Base-by-base conservation (phyloP, 352 stramenopile species). In the Phytopythium ostracodes region DNA sequence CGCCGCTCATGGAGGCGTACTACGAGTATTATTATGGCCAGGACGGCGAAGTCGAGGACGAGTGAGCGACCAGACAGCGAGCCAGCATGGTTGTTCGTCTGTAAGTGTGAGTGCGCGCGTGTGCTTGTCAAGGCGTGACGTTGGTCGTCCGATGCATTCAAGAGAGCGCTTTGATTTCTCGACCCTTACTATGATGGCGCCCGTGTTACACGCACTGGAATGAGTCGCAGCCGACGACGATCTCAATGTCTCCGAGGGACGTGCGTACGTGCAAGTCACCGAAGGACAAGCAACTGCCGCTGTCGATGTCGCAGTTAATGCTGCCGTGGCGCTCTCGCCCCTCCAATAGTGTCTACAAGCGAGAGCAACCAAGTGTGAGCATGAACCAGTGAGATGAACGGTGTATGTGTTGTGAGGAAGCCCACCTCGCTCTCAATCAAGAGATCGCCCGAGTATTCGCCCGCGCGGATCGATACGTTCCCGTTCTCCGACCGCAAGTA, bases 1-100 rank as follows among this genome's bases (percentile, higher is more conserved):
- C 82, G 29, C 85, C 82, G 25, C 71, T 93, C 47, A 92, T 95
- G 87, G 82, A 93, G 24, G 62, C 88, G 24, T 92, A 93, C 63
- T 89, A 92, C 64, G 77, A 89, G 62, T 95, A 74, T 57, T 95
- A 91, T 71, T 93, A 93, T 67, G 75, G 73, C 20, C 47, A 58
- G 46, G 20, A 35, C 27, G 59, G 27, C 20, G n/a, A 49, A 14
- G 43, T 24, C 1, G 33, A 64, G 43, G 54, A 25, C 4, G 31
- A 29, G 33, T 52, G 46, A 52, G 46, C 46, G 24, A 5, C 1
- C n/a, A 33, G 46, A 22, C 1, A 17, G 24, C 7, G 33, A 33
- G 29, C 7, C 29, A 7, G 29, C 29, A 33, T 27, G 52, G 11
- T 24, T 25, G 50, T 38, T 35, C 27, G n/a, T 0, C 12, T 20